phyloP scores from a whole-genome alignment of 164 flowering plant genomes.

The Paratinospora sagittata region DNA sequence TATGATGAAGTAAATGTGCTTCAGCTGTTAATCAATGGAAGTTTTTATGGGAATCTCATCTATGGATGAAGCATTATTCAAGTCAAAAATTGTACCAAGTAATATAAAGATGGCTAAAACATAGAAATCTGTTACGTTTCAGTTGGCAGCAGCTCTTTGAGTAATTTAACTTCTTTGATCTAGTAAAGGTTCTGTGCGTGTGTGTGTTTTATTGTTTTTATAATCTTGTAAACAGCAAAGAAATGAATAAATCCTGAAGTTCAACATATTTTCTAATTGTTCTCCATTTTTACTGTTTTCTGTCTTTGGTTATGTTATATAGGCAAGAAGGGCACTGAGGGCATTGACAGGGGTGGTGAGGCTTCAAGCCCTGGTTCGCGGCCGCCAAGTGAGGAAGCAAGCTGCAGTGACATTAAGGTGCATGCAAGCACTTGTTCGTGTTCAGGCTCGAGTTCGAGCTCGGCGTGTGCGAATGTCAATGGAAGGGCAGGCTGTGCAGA shows the following conservation, averaged over 20 bases:
- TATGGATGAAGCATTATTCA: too few relatives aligned
- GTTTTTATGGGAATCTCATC: too few relatives aligned
- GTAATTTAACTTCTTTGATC: background rate
- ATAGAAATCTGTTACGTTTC: too few relatives aligned
- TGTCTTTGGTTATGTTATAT: slow-evolving; percentile 16
- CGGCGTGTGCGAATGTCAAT: slow-evolving; percentile 85
- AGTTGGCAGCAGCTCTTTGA: background rate
- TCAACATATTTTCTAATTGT: background rate
- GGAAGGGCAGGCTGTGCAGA: slow-evolving; percentile 91
- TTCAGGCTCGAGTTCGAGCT: slow-evolving; percentile 84
- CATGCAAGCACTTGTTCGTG: slow-evolving; percentile 91
- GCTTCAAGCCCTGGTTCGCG: slow-evolving; percentile 79
- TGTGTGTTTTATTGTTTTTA: too few relatives aligned
- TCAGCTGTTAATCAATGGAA: background rate
- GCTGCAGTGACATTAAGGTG: slow-evolving; percentile 85
- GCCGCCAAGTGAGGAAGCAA: slow-evolving; percentile 81
- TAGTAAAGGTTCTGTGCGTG: background rate
- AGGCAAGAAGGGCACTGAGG: slow-evolving; percentile 78
- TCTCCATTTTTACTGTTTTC: slow-evolving; percentile 12
- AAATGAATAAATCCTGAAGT: background rate
- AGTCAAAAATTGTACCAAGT: too few relatives aligned
- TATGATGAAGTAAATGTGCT: background rate
- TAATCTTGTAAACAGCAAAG: background rate
- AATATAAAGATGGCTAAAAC: too few relatives aligned
- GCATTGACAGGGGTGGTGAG: slow-evolving; percentile 82